Conservation (phyloP, 225 moss, liverwort and hornwort genomes). For the Anthoceros angustus region DNA sequence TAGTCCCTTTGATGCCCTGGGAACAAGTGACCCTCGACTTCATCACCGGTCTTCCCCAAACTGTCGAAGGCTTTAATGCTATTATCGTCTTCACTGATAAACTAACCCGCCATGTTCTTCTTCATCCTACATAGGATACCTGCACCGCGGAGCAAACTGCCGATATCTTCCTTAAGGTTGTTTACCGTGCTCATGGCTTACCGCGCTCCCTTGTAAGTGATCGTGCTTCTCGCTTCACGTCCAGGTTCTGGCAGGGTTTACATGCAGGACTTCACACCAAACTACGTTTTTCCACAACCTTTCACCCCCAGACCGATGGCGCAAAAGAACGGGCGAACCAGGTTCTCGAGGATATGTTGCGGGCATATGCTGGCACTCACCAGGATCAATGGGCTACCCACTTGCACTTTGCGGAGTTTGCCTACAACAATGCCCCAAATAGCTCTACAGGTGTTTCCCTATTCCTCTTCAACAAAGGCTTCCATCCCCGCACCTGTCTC, state of each 20-base stretch:
- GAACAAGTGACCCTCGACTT: neutral
- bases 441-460: neutral
- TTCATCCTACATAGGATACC: neutral
- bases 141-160: neutral
- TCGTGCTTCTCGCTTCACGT: neutral
- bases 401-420: neutral
- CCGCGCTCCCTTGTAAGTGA: neutral
- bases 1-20: neutral
- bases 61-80: slow-evolving; percentile 6
- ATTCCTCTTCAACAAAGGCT: neutral
- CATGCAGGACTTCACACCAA: neutral
- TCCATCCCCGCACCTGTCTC: too few relatives aligned
- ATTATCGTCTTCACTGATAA: slow-evolving; percentile 13
- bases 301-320: neutral
- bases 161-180: neutral
- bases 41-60: neutral
- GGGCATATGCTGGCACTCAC: neutral
- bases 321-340: neutral
- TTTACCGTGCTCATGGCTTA: neutral
- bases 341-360: neutral
- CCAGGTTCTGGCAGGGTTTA: neutral
- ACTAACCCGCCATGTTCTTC: neutral
- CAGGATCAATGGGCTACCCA: neutral
- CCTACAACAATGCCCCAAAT: neutral
- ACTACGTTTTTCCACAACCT: neutral